Evolutionary conservation across 345 rosid species (phyloP), one percentile per base, ranked within the genome.

Genomic region (Anacardium occidentale): DNA sequence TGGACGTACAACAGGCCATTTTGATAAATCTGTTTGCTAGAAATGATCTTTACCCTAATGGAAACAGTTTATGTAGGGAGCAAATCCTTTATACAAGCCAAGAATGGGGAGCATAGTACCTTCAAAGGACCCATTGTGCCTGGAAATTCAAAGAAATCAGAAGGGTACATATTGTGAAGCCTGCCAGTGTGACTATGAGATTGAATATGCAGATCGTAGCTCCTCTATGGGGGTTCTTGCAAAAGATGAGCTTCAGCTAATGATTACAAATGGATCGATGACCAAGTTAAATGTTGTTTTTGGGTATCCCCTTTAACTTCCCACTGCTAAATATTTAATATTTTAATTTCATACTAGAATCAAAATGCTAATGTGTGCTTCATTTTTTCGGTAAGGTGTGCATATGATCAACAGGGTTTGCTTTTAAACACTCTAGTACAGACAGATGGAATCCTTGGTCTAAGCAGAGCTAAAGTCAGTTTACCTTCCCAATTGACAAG

Each of bases 401-500:
- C 91, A 62, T 94, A 92, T 83, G 97, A 94, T 84, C 98, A 94
- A 78, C 98, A 88, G 89, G 97, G 97, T 12, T 61, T 80, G 67
- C 87, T 94, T 53, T 83, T 94, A 56, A 83, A 85, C 72, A 81
- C 92, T 69, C 81, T 94, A 76, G 79, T 81, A 50, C 86, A 83
- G 87, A 90, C 98, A 13, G 97, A 94, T 53, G 97, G 98, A 62
- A 90, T 94, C 64, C 89, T 94, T 18, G 98, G 98, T 64, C 78
- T 94, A 73, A 92, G 92, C 83, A 88, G 86, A 75, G 90, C 95
- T 62, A 87, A 86, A 82, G 83, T 90, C 63, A 90, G 98, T 78
- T 78, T 94, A 64, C 98, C 98, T 82, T 91, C 97, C 81, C 98
- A 94, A 58, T 83, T 94, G 90, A 89, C 92, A 42, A 90, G 83